Evolutionary conservation across 306 rosid species (phyloP), one percentile per base, ranked within the genome.

Genomic region (Vigna angularis): DNA sequence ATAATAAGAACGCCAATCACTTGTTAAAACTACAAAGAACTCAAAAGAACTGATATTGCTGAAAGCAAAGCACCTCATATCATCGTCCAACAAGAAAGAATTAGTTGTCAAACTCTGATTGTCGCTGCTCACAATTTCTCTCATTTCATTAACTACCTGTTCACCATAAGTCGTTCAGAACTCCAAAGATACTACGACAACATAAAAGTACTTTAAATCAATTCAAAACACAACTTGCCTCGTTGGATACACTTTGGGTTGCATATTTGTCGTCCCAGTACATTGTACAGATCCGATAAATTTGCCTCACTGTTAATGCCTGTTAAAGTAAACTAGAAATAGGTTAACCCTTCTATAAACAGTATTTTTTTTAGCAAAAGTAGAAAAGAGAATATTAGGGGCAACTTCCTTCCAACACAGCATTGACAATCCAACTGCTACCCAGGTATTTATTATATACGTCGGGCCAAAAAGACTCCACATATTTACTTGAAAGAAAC

Each of bases 211-310:
- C 30, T 48, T 49, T 7, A 48, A 34, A 66, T 47, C 9, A 88
- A 64, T 42, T 36, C 9, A 76, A 68, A 59, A 66, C 74, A 82
- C 34, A 73, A 83, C 98, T 69, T 91, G 87, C 96, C 98, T 93
- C 96, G n/a, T 88, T 93, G 62, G 98, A 93, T 66, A 93, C 98
- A 44, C 96, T 93, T 79, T 89, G 96, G 64, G 98, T 91, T 79
- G 93, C 94, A 44, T 93, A 89, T 82, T 93, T 93, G 89, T 93
- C 98, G 80, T 93, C 98, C 96, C 98, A 93, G 84, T 93, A 93
- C 98, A 93, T 91, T 1, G 98, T 93, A 88, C 96, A 89, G 66
- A 93, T 91, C 14, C 96, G 96, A 80, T 93, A 91, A 62, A 93
- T 91, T 87, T 93, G 98, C 80, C 98, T 89, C 78, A 93, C 88